A percentile compares a stretch with the other conserved stretches of the same genome.
Evolutionary conservation across 2,329 filamentous ascomycete genomes (phyloP).

Genomic region (Talaromyces sp.): DNA sequence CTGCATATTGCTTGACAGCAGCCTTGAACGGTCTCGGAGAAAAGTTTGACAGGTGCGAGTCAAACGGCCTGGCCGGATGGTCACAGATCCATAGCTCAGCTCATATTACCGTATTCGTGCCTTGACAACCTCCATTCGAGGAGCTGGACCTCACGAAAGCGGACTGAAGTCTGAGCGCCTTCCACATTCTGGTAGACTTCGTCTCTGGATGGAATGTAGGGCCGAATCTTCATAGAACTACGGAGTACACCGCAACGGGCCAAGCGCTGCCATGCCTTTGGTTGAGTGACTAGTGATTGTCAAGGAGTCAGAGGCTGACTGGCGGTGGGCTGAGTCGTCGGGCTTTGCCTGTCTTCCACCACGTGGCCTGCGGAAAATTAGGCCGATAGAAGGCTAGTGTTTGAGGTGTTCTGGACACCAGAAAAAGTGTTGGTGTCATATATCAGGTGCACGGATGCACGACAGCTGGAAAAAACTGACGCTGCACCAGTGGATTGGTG

Average conservation of each 20-base stretch:
- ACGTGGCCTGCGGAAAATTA: not conserved
- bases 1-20: not conserved
- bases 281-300: not conserved
- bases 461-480: not conserved
- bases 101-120: not conserved
- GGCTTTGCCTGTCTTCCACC: conserved; percentile 1
- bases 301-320: not conserved
- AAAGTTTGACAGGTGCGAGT: not conserved
- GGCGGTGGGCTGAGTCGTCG: not conserved
- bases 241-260: not conserved
- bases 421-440: not conserved
- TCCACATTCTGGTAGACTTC: not conserved
- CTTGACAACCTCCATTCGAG: not conserved
- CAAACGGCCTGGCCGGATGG: not conserved
- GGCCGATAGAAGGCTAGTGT: conserved; percentile 1
- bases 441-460: not conserved
- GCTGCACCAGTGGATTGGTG: not conserved
- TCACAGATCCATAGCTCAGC: not conserved
- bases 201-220: not conserved
- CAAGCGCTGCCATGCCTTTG: not conserved
- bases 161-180: not conserved
- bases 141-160: not conserved
- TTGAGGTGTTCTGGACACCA: not conserved
- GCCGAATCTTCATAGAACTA: not conserved
- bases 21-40: not conserved